Base-by-base conservation (phyloP, 768 basidiomycete species). In the Tricholoma flavovirens region DNA sequence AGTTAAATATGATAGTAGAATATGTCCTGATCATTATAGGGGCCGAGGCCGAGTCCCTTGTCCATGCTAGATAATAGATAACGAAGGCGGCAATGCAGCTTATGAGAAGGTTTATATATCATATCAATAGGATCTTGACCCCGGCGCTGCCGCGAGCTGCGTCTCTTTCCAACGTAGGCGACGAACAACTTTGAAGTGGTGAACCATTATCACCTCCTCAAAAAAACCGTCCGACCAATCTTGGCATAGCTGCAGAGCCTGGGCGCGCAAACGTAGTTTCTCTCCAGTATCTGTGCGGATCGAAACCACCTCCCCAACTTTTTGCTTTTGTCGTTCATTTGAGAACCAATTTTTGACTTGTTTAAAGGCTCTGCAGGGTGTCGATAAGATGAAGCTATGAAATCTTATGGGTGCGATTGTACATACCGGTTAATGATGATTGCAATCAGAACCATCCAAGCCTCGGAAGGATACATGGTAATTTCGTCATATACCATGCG, bases 341-440 rank as follows among this genome's bases (percentile, higher is more conserved):
- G 82, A 82, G 57, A 86, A 86, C 83, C 83, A 85, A 59, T 83
- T 83, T 69, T 81, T 83, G 54, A 84, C 77, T 67, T 83, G 83
- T 62, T 77, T 78, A 62, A 80, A 81, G 49, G 82, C 77, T 60
- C 82, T 83, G 64, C 49, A 50, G 36, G 22, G 2, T 46, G 21
- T 51, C 33, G 49, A 50, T 33, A 22, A 11, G 14, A 29, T 26
- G 9, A 29, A 22, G 3, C 21, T 6, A 42, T 11, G 21, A 32
- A 43, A 17, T 29, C 12, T 30, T 3, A 49, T 42, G 35, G 48
- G 26, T 53, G 30, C 33, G 33, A 32, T 29, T 56, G 45, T 35
- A 62, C 72, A 61, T 53, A 83, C 83, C 82, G 73, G 58, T 75
- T 72, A 60, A 85, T 79, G 66, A 82, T 72, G 53, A 84, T 73